phyloP scores from a whole-genome alignment of 2,329 filamentous ascomycete species.

The Colletotrichum graminicola region DNA sequence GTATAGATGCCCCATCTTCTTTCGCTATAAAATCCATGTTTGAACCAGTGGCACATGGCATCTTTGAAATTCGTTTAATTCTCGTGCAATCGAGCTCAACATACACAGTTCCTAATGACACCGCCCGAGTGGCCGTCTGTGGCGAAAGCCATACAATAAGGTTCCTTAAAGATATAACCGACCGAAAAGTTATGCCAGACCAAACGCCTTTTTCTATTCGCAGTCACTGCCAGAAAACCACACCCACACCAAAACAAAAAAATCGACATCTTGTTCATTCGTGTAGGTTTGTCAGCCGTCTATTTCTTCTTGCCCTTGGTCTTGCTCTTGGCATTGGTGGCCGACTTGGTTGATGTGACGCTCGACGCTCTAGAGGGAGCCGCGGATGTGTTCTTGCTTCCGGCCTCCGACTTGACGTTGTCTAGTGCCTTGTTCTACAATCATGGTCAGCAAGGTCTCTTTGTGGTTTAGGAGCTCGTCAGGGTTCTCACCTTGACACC shows the following conservation, averaged over 20 bases:
- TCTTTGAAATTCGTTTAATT: conserved; percentile 10
- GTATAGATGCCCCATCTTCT: not conserved
- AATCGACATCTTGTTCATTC: conserved; percentile 18
- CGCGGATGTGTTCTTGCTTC: conserved; percentile 80
- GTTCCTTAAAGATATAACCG: conserved; percentile 13
- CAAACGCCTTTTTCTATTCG: conserved; percentile 41
- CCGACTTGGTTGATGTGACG: conserved; percentile 80
- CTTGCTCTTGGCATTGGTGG: conserved; percentile 55
- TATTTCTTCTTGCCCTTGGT: conserved; percentile 67
- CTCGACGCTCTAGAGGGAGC: conserved; percentile 88
- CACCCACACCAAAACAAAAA: conserved; percentile 16
- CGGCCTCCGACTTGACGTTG: conserved; percentile 78
- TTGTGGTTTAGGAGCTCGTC: conserved; percentile 24
- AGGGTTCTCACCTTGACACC: conserved; percentile 79
- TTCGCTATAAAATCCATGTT: not conserved
- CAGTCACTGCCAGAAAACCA: conserved; percentile 20
- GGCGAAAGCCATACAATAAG: conserved; percentile 18
- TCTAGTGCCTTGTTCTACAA: conserved; percentile 92
- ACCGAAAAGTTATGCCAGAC: conserved; percentile 27
- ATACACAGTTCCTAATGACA: conserved; percentile 15
- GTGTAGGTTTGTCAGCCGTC: conserved; percentile 13
- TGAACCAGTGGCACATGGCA: too few species aligned
- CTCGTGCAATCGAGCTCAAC: conserved; percentile 20
- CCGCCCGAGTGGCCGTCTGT: conserved; percentile 11
- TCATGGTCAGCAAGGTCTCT: conserved; percentile 27